These are phyloP conservation scores for Hibiscus trionum DNA, from an alignment of 345 rosid genomes.

Conservation along the genomic window DNA sequence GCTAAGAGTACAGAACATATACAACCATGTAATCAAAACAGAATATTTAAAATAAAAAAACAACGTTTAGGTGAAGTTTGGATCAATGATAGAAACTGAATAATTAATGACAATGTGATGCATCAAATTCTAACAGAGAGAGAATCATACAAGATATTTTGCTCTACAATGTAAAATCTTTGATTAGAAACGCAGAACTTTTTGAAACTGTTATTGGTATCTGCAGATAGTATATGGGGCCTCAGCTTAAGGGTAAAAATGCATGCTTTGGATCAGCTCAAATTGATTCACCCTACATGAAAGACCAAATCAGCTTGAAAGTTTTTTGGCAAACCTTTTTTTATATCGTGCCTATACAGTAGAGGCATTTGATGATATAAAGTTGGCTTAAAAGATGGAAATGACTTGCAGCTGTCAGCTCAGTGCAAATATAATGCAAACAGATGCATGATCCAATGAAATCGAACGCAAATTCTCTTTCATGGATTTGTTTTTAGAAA, in stretches of 20 bases:
- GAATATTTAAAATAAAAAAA: no score
- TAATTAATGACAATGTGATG: neutral
- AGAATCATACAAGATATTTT: neutral
- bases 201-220: no score
- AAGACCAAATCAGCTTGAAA: no score
- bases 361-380: conserved; percentile 6
- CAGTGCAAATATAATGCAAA: neutral
- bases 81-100: neutral
- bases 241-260: neutral
- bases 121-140: no score
- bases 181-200: neutral
- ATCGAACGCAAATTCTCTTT: neutral
- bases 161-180: neutral
- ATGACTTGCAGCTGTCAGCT: conserved; percentile 6
- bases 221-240: neutral
- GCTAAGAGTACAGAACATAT: no score
- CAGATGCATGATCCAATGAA: neutral
- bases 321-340: no score
- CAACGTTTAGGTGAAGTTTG: no score
- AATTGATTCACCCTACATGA: no score
- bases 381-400: conserved; percentile 1
- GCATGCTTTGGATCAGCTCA: neutral
- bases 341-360: no score
- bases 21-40: no score
- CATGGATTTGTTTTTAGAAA: neutral